These are phyloP conservation scores for Parathielavia appendiculata DNA, from an alignment of 495 filamentous ascomycete species.

Conservation along the genomic window DNA sequence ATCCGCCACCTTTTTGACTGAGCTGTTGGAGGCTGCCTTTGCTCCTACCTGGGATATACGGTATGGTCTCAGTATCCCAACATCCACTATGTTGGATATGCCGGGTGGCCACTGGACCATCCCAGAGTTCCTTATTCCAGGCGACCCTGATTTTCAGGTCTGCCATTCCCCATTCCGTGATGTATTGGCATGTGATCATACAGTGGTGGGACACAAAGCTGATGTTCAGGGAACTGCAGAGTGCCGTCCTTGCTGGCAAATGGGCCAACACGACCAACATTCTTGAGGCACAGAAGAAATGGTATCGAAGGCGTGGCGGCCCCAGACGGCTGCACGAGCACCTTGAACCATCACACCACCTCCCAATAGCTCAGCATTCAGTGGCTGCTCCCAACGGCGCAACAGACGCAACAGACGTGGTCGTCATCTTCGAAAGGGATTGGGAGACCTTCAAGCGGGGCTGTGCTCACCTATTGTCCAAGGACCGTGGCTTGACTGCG, in stretches of 20 bases:
- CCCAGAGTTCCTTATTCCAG: conserved; percentile 10
- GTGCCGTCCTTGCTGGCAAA: conserved; percentile 26
- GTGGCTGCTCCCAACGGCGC: background rate
- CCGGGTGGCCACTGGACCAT: background rate
- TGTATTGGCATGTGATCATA: background rate
- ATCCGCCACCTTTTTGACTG: conserved; percentile 20
- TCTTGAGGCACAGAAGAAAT: conserved; percentile 28
- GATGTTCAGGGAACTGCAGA: conserved; percentile 18
- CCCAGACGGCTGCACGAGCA: background rate
- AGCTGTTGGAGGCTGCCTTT: conserved; percentile 34
- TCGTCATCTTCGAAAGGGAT: conserved; percentile 15
- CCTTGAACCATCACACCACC: background rate
- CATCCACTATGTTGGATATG: conserved; percentile 8
- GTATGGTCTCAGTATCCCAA: conserved; percentile 22
- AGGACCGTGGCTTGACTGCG: background rate
- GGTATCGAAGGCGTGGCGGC: conserved; percentile 22
- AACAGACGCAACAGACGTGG: background rate
- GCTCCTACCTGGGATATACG: conserved; percentile 37
- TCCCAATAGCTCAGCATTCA: background rate
- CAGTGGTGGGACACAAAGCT: background rate
- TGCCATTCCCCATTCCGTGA: background rate
- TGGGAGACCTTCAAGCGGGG: conserved; percentile 12
- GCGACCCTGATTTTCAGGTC: conserved; percentile 36
- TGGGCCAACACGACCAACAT: conserved; percentile 33
- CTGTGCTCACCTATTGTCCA: background rate